Evolutionary conservation across 2,329 filamentous ascomycete species (phyloP).

Genomic region (Tolypocladium tundrense): DNA sequence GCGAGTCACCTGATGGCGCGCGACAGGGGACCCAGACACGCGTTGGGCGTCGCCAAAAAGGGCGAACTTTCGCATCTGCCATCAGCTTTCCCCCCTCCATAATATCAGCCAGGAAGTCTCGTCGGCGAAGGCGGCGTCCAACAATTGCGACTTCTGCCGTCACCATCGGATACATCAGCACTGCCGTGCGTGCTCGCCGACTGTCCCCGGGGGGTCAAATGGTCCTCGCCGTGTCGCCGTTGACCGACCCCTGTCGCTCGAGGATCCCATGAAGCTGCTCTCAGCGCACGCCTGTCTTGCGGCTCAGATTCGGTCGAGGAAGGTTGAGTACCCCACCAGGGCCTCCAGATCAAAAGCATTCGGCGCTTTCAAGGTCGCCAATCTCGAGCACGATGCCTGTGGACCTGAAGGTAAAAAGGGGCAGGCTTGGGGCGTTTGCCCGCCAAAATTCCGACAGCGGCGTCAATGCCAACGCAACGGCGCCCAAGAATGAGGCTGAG

Average conservation of each 20-base stretch:
- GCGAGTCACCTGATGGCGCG: conserved; percentile 17
- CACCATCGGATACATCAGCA: not conserved
- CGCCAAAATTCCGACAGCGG: conserved; percentile 14
- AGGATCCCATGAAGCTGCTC: not conserved
- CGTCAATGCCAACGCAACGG: conserved; percentile 9
- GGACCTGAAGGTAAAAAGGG: conserved; percentile 19
- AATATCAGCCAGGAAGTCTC: not conserved
- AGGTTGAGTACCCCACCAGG: too few species aligned
- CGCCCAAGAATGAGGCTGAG: conserved; percentile 6
- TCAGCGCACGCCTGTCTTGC: not conserved
- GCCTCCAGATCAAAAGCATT: not conserved
- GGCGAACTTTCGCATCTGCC: not conserved
- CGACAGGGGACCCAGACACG: conserved; percentile 1
- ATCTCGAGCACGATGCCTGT: conserved; percentile 13
- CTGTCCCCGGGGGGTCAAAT: not conserved
- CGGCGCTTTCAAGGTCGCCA: not conserved
- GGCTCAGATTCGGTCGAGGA: not conserved
- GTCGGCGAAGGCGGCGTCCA: not conserved
- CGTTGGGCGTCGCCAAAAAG: not conserved
- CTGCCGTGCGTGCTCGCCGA: not conserved
- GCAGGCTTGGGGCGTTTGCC: conserved; percentile 21
- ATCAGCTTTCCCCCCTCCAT: not conserved
- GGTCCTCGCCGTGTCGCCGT: not conserved
- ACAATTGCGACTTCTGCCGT: not conserved
- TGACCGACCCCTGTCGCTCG: not conserved